phyloP scores from a whole-genome alignment of 129 eudicot species.

The Gnaphalium uliginosum region DNA sequence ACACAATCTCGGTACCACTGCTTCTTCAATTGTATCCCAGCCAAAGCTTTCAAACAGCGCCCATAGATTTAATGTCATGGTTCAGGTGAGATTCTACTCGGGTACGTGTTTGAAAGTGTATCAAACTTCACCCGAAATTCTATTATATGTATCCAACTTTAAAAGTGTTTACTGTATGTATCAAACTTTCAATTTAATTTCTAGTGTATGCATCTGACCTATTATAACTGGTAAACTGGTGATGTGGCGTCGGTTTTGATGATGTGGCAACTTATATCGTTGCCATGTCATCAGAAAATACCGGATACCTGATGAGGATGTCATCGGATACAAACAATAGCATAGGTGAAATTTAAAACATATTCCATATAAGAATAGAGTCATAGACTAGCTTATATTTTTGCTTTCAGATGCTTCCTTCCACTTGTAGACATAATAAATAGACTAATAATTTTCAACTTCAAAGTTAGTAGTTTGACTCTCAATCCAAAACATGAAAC shows the following conservation, averaged over 20 bases:
- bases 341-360: too few relatives aligned
- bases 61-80: constrained; percentile 74
- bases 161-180: too few relatives aligned
- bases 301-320: too few relatives aligned
- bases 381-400: too few relatives aligned
- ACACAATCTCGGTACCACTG: constrained; percentile 39
- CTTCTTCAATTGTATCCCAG: constrained; percentile 42
- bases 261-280: not conserved
- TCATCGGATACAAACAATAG: too few relatives aligned
- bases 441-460: too few relatives aligned
- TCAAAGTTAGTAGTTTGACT: not conserved
- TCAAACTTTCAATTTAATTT: too few relatives aligned
- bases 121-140: not conserved
- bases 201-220: not conserved
- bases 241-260: not conserved
- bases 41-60: constrained; percentile 84
- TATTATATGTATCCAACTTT: too few relatives aligned
- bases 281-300: not conserved
- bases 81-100: constrained; percentile 55
- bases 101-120: not conserved
- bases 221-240: not conserved
- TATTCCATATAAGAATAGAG: too few relatives aligned
- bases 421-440: not conserved
- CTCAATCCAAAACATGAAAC: not conserved
- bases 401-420: constrained; percentile 2